Evolutionary conservation across 306 rosid genomes (phyloP), one percentile per base, ranked within the genome.

Genomic region (Rosa multiflora): DNA sequence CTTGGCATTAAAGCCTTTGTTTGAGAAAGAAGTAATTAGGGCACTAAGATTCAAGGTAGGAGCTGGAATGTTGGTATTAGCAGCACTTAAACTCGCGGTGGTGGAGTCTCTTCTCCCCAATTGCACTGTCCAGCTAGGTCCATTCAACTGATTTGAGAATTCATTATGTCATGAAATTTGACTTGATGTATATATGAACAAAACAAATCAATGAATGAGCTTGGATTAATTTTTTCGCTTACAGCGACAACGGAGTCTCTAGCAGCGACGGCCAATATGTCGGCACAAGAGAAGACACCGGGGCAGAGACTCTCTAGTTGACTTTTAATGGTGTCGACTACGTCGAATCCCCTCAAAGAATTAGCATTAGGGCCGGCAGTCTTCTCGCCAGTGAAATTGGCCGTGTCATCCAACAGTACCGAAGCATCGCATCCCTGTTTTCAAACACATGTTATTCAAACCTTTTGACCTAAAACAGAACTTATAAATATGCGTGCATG

Each of bases 31-130:
- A 67, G 73, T 11, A 29, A 80, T 77, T 14, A 92, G 93, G 12
- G 10, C 81, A 72, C 75, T 76, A 8, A 92, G 87, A 70, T 80
- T 76, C 39, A 43, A 77, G 2, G 42, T 0, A 0, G 93, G 95
- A 71, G 73, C 77, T 0, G 95, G 95, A 39, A 92, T 5, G 70
- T 88, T 78, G 26, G 88, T 70, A 78, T 86, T 89, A 6, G 95
- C 90, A 11, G 43, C 39, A 74, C 81, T 81, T 51, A 80, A 73
- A 81, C 92, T 92, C 61, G 97, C 87, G 20, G 92, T 86, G 52
- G 92, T 87, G 29, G 97, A 83, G 76, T 92, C 97, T 81, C 95
- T 86, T 92, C 93, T 86, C 0, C 93, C 97, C 73, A 92, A 74
- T 62, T 0, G 82, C 20, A 90, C 92, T 1, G 46, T 55, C 89